Percentiles rank a stretch among this genome's conserved stretches.
phyloP scores from a whole-genome alignment of 768 basidiomycete genomes.

The Ramaria rubella region DNA sequence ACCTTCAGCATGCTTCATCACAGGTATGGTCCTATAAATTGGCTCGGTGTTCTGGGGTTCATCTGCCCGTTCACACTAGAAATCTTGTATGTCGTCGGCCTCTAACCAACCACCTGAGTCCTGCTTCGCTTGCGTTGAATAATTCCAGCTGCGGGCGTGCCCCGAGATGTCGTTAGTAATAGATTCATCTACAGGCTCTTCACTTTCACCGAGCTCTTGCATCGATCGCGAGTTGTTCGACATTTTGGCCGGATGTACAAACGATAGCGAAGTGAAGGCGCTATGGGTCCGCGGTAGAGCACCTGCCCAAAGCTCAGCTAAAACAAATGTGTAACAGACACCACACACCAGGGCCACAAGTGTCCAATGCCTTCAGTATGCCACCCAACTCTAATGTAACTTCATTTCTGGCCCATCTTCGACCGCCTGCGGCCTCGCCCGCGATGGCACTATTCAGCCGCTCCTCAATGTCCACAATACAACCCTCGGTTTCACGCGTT shows the following conservation, averaged over 20 bases:
- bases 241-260: slow-evolving; percentile 23
- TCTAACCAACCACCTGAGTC: slow-evolving; percentile 26
- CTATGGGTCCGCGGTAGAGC: slow-evolving; percentile 31
- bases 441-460: slow-evolving; percentile 45
- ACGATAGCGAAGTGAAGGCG: slow-evolving; percentile 48
- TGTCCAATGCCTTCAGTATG: slow-evolving; percentile 39
- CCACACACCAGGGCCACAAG: slow-evolving; percentile 24
- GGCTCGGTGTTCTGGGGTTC: background rate
- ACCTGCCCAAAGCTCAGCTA: background rate
- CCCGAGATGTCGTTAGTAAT: slow-evolving; percentile 23
- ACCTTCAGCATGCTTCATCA: no score
- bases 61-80: slow-evolving; percentile 2
- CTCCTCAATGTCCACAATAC: slow-evolving; percentile 44
- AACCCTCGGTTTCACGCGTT: slow-evolving; percentile 56
- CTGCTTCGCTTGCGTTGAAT: slow-evolving; percentile 19
- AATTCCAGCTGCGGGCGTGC: background rate
- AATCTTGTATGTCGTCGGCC: slow-evolving; percentile 33
- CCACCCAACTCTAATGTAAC: slow-evolving; percentile 54
- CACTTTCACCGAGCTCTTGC: slow-evolving; percentile 14
- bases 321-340: slow-evolving; percentile 17
- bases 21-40: background rate
- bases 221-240: slow-evolving; percentile 19
- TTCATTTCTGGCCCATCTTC: slow-evolving; percentile 46
- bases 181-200: slow-evolving; percentile 14
- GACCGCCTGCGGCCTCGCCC: slow-evolving; percentile 16